Base-by-base conservation (phyloP, 768 basidiomycete species). In the Lenzites betulinus region DNA sequence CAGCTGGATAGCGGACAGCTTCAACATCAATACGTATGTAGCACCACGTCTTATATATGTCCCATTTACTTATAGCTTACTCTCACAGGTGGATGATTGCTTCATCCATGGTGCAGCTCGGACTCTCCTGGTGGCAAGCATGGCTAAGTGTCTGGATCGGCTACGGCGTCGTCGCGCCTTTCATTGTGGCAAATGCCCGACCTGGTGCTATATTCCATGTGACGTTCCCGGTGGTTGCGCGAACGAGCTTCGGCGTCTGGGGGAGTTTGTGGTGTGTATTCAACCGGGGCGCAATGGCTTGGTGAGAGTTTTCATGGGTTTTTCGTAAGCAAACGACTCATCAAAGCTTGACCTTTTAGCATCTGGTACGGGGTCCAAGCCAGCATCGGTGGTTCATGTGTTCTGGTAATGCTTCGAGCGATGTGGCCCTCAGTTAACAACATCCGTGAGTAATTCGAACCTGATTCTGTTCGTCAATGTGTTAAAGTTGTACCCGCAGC, bases 51-150 rank as follows among this genome's bases (percentile, higher is more conserved):
- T 23, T 13, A 4, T 15, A 6, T 38, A 6, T 4, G 3, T 11
- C 12, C 25, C 16, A 23, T 23, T 38, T 49, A 7, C 35, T 39
- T 11, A 18, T 36, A 36, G 20, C 43, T 12, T 55, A 88, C 86
- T 60, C 15, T 4, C 38, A 16, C 15, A 39, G 38, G 3, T 89
- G 86, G 88, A 87, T 87, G 87, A 89, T 90, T 60, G 87, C 81
- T 0, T 88, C 87, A 28, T 86, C 87, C 13, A 89, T 90, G 88
- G 80, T 87, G 33, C 83, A 87, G 62, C 73, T 85, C 28, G 87
- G 87, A 3, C 79, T 92, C 30, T 86, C 86, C 0, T 92, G 89
- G 89, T 92, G 89, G 89, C 88, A 92, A 70, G 86, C 91, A 16
- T 90, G 91, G 88, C 79, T 93, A 53, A 91, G 87, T 60, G 87